Evolutionary conservation across 495 filamentous ascomycete genomes (phyloP).

Genomic region (Poronia punctata): DNA sequence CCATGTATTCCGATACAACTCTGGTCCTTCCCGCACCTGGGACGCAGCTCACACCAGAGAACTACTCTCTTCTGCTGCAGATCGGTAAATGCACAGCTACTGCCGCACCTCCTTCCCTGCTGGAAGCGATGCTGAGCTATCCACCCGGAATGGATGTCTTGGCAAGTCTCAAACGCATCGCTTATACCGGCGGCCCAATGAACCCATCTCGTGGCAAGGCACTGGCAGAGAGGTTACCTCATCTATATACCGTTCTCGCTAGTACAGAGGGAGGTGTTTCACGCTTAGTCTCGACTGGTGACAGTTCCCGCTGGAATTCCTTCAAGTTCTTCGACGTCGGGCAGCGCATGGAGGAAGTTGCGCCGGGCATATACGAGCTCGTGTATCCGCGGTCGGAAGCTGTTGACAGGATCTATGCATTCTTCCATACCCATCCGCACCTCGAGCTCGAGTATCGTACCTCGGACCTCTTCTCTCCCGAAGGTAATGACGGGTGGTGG

Average conservation of each 20-base stretch:
- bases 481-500: conserved; percentile 39
- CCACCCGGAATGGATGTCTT: conserved; percentile 12
- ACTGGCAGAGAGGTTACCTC: conserved; percentile 13
- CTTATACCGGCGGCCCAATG: conserved; percentile 18
- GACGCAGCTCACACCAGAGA: conserved; percentile 11
- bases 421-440: conserved; percentile 39
- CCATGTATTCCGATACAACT: conserved; percentile 4
- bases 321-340: conserved; percentile 19
- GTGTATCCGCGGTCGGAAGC: conserved; percentile 14
- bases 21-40: conserved; percentile 15
- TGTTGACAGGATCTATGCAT: conserved; percentile 8
- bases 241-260: conserved; percentile 16
- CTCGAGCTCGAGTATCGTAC: conserved; percentile 34
- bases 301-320: conserved; percentile 14
- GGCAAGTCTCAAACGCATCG: conserved; percentile 12
- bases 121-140: conserved; percentile 19
- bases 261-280: conserved; percentile 14
- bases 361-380: conserved; percentile 17
- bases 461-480: conserved; percentile 41
- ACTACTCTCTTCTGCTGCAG: conserved; percentile 13
- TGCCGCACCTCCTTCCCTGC: conserved; percentile 13
- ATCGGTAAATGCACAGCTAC: conserved; percentile 10
- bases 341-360: conserved; percentile 19
- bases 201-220: conserved; percentile 14
- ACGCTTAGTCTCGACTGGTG: conserved; percentile 10